Percentiles rank a stretch among this genome's conserved stretches.
Evolutionary conservation across 306 rosid genomes (phyloP).

Genomic region (Quercus cerris): DNA sequence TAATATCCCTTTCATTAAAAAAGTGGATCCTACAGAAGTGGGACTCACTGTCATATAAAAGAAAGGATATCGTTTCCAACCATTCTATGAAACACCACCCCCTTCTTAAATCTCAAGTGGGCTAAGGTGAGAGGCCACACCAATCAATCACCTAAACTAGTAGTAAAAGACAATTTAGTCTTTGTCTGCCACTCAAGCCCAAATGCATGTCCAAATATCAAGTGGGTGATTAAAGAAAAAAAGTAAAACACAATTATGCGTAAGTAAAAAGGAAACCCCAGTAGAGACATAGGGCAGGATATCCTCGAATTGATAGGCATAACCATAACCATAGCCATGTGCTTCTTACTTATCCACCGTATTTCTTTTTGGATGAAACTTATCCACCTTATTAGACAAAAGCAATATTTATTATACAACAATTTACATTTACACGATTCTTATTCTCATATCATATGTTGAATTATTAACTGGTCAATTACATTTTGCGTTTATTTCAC

Average conservation of each 20-base stretch:
- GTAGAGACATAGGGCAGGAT: background rate
- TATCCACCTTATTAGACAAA: background rate
- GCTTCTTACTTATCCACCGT: background rate
- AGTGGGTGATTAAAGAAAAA: constrained; percentile 16
- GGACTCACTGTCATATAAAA: too few relatives aligned
- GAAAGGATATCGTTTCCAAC: too few relatives aligned
- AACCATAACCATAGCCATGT: too few relatives aligned
- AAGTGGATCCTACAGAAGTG: too few relatives aligned
- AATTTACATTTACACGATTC: background rate
- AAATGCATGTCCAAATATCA: background rate
- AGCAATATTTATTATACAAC: background rate
- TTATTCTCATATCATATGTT: background rate
- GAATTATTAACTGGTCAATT: background rate
- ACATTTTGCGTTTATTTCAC: background rate
- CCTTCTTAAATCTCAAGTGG: background rate
- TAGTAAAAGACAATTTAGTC: background rate
- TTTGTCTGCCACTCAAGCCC: constrained; percentile 17
- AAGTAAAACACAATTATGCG: constrained; percentile 12
- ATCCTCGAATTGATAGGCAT: constrained; percentile 1
- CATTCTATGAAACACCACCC: too few relatives aligned
- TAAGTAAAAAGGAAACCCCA: background rate
- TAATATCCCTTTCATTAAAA: too few relatives aligned
- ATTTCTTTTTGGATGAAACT: background rate
- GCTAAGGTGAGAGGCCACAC: background rate
- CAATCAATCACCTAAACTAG: background rate